A percentile compares a stretch with the other conserved stretches of the same genome.
These are phyloP conservation scores for Smittium culicis DNA, from an alignment of 371 early-diverging fungal species.

Conservation along the genomic window DNA sequence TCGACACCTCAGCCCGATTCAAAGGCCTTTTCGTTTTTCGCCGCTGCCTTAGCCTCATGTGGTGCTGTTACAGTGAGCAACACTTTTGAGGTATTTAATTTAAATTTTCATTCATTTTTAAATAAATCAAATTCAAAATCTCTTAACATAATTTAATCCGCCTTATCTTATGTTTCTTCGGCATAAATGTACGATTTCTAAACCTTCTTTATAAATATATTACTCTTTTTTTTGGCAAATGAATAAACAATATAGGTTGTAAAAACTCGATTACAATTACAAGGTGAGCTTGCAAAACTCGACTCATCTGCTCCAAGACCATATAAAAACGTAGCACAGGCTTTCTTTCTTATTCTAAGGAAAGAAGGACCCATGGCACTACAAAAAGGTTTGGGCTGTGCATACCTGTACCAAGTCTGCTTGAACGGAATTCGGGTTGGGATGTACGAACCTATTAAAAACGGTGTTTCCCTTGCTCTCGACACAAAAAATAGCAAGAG, in stretches of 20 bases:
- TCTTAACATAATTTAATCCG: too few relatives aligned
- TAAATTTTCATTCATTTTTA: neutral
- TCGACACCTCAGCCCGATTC: constrained; percentile 4
- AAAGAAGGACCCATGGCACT: constrained; percentile 76
- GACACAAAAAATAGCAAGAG: constrained; percentile 9
- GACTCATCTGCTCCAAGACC: constrained; percentile 39
- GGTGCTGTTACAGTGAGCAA: constrained; percentile 90
- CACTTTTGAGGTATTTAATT: constrained; percentile 62
- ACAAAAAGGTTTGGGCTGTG: constrained; percentile 81
- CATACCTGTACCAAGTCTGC: constrained; percentile 80
- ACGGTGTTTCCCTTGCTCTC: constrained; percentile 14
- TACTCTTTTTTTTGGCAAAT: too few relatives aligned
- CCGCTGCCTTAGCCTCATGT: constrained; percentile 71
- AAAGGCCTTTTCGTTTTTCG: constrained; percentile 39
- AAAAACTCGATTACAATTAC: constrained; percentile 88
- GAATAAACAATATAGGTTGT: constrained; percentile 81
- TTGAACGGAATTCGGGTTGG: constrained; percentile 90
- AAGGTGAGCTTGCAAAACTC: constrained; percentile 66
- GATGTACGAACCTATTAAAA: constrained; percentile 67
- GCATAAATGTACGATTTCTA: too few relatives aligned
- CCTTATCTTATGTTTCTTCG: too few relatives aligned
- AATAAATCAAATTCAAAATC: constrained; percentile 9
- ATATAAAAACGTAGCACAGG: constrained; percentile 65
- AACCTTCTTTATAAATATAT: too few relatives aligned
- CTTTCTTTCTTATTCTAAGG: constrained; percentile 57